Evolutionary conservation across 2,329 filamentous ascomycete genomes (phyloP), one percentile per base, ranked within the genome.

Genomic region (Monilinia polystroma): DNA sequence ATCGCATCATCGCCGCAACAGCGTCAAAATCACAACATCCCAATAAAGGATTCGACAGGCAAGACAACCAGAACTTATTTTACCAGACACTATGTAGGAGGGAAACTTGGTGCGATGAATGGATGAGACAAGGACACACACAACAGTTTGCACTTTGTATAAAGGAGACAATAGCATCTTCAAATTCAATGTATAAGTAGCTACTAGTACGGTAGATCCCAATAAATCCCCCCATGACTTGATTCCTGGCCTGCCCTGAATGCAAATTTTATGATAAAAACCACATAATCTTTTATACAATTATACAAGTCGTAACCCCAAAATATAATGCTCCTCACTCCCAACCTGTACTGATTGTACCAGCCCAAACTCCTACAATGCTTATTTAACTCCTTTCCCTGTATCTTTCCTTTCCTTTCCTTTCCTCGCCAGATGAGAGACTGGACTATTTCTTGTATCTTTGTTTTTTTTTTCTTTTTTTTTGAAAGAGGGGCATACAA

Each of bases 381-480:
- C 38, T 11, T 23, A 41, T 38, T 12, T 11, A 54, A 23, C n/a
- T 38, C 32, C 41, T 43, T 43, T 14, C 41, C 41, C 0, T 43
- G 12, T 7, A 35, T 11, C 41, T 12, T 26, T 26, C 12, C 14
- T 18, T 60, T 51, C 35, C 29, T 49, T 65, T 29, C n/a, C 29
- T 64, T 49, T 12, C 26, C 35, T 38, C 45, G 45, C 4, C 11
- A 10, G 7, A 49, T 49, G n/a, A 20, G 3, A 20, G n/a, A n/a
- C 18, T 52, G 35, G 41, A 54, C 23, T 52, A 60, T 65, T 23
- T 59, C 53, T 65, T 23, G 41, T 43, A 43, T 43, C 32, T 35
- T 35, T 35, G 5, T 5, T 35, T 35, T 35, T 35, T 35, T 35
- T 35, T 1, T 49, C n/a, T 43, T 52, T n/a, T 32, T 29, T 41